Conservation (phyloP, 345 rosid genomes). For the Pugionium dolabratum region DNA sequence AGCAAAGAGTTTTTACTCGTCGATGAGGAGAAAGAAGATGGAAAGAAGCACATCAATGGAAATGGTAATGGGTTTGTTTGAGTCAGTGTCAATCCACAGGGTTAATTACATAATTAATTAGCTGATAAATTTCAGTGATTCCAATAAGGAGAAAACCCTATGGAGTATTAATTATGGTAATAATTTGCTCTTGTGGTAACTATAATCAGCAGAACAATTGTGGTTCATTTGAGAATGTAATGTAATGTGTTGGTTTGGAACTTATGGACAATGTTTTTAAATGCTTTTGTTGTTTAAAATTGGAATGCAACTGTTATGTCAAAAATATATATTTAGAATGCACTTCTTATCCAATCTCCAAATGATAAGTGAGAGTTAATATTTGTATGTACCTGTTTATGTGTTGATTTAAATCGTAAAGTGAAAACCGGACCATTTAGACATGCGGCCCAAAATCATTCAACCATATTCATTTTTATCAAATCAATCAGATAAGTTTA, state of each 20-base stretch:
- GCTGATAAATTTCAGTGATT: neutral
- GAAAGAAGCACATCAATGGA: slow-evolving; percentile 14
- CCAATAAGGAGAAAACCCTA: neutral
- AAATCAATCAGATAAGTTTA: too few species aligned
- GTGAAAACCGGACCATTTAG: too few species aligned
- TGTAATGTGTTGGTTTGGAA: slow-evolving; percentile 3
- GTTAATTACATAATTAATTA: slow-evolving; percentile 19
- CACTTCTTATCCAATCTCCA: too few species aligned
- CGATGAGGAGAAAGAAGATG: slow-evolving; percentile 27
- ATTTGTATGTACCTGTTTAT: too few species aligned
- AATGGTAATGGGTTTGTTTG: slow-evolving; percentile 18
- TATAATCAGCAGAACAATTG: slow-evolving; percentile 19
- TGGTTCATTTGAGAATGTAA: neutral
- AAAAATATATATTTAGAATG: too few species aligned
- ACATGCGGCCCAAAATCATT: too few species aligned
- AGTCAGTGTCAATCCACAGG: neutral
- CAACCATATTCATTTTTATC: too few species aligned
- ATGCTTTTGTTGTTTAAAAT: slow-evolving; percentile 1
- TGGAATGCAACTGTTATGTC: neutral
- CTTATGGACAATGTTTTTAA: neutral
- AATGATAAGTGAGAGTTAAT: too few species aligned
- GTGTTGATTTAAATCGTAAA: too few species aligned
- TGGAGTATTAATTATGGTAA: neutral
- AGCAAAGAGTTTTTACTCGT: slow-evolving; percentile 59
- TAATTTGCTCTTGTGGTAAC: slow-evolving; percentile 21